A percentile compares a stretch with the other conserved stretches of the same genome.
Conservation (phyloP, 163 green algal genomes). For the Chlorella variabilis region DNA sequence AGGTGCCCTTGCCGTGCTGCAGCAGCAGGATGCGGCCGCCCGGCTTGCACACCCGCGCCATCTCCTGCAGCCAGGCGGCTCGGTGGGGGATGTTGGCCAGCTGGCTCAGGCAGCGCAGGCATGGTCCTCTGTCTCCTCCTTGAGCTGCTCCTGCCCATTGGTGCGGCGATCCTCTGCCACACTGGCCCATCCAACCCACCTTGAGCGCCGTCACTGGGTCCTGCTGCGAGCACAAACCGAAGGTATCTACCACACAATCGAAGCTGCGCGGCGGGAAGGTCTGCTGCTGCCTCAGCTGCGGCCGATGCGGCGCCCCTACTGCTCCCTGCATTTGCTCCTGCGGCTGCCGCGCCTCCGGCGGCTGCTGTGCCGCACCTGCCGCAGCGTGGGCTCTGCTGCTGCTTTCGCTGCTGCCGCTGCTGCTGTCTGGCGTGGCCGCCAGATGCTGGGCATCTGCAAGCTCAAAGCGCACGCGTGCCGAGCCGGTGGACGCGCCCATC, state of each 20-base stretch:
- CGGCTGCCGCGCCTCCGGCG: not conserved
- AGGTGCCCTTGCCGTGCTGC: constrained; percentile 77
- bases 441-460: constrained; percentile 60
- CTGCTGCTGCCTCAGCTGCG: not conserved
- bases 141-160: too few species aligned
- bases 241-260: constrained; percentile 88
- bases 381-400: not conserved
- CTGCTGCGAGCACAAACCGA: constrained; percentile 81
- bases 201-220: constrained; percentile 70
- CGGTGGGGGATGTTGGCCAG: too few species aligned
- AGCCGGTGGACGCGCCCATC: not conserved
- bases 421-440: not conserved
- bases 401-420: not conserved
- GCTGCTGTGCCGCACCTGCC: too few species aligned
- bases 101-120: too few species aligned
- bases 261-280: constrained; percentile 65
- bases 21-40: constrained; percentile 79
- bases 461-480: constrained; percentile 47
- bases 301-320: not conserved
- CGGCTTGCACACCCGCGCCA: constrained; percentile 67
- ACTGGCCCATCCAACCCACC: constrained; percentile 26
- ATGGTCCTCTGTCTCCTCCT: too few species aligned
- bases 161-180: too few species aligned
- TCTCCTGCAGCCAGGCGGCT: constrained; percentile 54
- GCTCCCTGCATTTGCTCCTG: constrained; percentile 31